Base-by-base conservation (phyloP, 169 alveolate genomes). In the Neospora caninum region DNA sequence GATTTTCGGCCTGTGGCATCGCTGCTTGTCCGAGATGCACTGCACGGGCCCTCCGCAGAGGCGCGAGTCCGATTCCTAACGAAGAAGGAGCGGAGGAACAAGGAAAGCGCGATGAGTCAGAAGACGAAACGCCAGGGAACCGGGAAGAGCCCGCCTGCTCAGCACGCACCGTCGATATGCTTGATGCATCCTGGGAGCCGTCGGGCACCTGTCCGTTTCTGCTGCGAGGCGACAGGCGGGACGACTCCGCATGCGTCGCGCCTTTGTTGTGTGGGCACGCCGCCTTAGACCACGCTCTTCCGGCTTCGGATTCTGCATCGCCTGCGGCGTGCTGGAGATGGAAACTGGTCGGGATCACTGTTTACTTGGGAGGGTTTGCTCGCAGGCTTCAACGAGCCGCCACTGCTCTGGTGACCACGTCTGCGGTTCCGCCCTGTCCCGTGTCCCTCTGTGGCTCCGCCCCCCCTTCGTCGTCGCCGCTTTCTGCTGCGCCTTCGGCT, bases 251-350 rank as follows among this genome's bases (percentile, higher is more conserved):
- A 29, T 7, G 9, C 58, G 1, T 25, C 34, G 89, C 41, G 53
- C 6, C 18, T 36, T 4, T 64, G 20, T 80, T 16, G 34, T 4
- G 31, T 80, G 49, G 88, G 27, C 58, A 9, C 4, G 31, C 29
- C 84, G 25, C 16, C 84, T 1, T 73, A 18, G 18, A 10, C 16
- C 42, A 4, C 43, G 18, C 43, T 18, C 34, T 7, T 64, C 13
- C 58, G 4, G 73, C 25, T 64, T 16, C 73, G 64, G 27, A 18
- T 38, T 13, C 31, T 78, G 7, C 86, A n/a, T 78, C 86, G 45
- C 45, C 86, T 7, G 45, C 39, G 69, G 36, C 67, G 89, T 41
- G 89, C 67, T 82, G 89, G 89, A 41, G 89, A n/a, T 82, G 89
- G 89, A 82, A 82, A 41, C 38, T 82, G n/a, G 89, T 82, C 9